Conservation (phyloP, 768 basidiomycete genomes). For the Lentinula sp. region DNA sequence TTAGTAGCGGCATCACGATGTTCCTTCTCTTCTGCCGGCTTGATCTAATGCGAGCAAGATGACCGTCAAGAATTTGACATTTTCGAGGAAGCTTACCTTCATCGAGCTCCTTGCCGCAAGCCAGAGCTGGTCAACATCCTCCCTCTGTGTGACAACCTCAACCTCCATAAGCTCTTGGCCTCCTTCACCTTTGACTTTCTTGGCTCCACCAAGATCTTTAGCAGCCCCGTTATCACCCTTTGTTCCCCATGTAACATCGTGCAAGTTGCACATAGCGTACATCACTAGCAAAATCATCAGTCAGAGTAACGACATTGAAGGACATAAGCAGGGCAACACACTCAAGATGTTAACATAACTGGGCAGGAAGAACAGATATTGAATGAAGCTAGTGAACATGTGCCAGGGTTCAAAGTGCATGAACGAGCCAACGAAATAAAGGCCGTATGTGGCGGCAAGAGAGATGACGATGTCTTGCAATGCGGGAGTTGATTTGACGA, state of each 20-base stretch:
- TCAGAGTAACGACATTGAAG: background rate
- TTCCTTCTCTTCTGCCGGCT: conserved; percentile 67
- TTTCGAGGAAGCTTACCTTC: conserved; percentile 24
- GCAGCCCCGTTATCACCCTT: conserved; percentile 86
- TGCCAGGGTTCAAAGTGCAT: conserved; percentile 96
- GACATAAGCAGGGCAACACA: conserved; percentile 21
- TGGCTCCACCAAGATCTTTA: conserved; percentile 87
- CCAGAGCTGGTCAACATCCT: conserved; percentile 90
- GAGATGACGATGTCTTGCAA: conserved; percentile 84
- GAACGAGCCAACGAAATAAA: conserved; percentile 82
- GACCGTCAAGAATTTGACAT: no score
- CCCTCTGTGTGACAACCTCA: conserved; percentile 71
- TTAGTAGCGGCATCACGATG: conserved; percentile 85
- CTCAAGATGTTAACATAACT: conserved; percentile 78
- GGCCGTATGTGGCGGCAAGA: conserved; percentile 68
- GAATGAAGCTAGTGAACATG: conserved; percentile 88
- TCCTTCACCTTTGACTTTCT: conserved; percentile 79
- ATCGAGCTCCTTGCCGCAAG: conserved; percentile 66
- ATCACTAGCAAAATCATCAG: conserved; percentile 45
- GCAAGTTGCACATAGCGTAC: conserved; percentile 91
- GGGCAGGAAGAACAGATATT: conserved; percentile 90
- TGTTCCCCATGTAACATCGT: conserved; percentile 82
- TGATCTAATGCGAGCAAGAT: conserved; percentile 15
- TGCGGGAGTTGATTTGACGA: conserved; percentile 60
- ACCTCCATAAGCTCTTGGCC: conserved; percentile 88